Evolutionary conservation across 2,329 filamentous ascomycete species (phyloP), one percentile per base, ranked within the genome.

Genomic region (Penicillium rolfsii): DNA sequence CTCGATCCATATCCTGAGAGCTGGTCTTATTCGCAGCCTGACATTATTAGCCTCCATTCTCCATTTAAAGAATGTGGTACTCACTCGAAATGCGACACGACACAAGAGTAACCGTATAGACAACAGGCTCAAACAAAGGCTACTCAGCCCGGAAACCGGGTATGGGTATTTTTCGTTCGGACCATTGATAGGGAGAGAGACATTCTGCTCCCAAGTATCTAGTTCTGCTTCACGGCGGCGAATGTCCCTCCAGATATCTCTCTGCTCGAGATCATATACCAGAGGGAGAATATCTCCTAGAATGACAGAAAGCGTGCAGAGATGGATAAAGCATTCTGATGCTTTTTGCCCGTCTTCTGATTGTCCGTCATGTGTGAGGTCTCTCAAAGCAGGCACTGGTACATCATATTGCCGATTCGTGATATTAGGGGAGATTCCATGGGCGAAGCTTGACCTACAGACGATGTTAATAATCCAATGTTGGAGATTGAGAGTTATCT

Each of bases 171-270:
- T 38, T 22, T 53, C 36, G 19, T 40, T 53, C 24, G 33, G 50
- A 14, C 50, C 50, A 24, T 24, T 53, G 19, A 53, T 33, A 3
- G 50, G 50, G 1, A 53, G 26, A 53, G 35, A 38, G 22, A 40
- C 35, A n/a, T 38, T n/a, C 19, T 53, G 33, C 19, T 53, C 50
- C 50, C 50, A 53, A 35, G 24, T 38, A 12, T 53, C 50, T n/a
- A 53, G 14, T 16, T 53, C 36, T 16, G 50, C 28, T 40, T 53
- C 50, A 11, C 33, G 50, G n/a, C 50, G 50, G 26, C 50, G 50
- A 26, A 53, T 53, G 36, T 53, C 50, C 12, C 50, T 53, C 50
- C 50, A 53, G 24, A 53, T 53, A 19, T 53, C 50, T 40, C 50
- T 40, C n/a, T 53, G 50, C 12, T 40, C 35, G 3, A 53, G 50